A percentile compares a stretch with the other conserved stretches of the same genome.
These are phyloP conservation scores for Yamadazyma kanchanaburiensis DNA, from an alignment of 1,139 yeast species.

Conservation along the genomic window DNA sequence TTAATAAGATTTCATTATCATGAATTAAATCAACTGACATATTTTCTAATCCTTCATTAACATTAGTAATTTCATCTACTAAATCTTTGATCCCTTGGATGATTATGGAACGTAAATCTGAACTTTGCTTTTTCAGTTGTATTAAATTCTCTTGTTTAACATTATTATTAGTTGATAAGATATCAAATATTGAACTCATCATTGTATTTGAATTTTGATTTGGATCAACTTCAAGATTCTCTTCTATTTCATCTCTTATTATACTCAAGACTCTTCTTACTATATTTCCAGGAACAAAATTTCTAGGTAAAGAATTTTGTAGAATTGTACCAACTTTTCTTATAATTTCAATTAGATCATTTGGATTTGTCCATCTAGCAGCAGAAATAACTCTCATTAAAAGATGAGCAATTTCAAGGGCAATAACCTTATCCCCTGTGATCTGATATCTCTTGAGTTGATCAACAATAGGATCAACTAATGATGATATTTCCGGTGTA, in stretches of 20 bases:
- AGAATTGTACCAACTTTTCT: conserved; percentile 60
- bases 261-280: conserved; percentile 86
- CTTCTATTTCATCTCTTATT: conserved; percentile 82
- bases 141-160: conserved; percentile 18
- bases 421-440: conserved; percentile 71
- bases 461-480: conserved; percentile 38
- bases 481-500: conserved; percentile 33
- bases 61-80: conserved; percentile 85
- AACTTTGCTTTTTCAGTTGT: conserved; percentile 41
- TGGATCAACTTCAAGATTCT: conserved; percentile 24
- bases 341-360: conserved; percentile 67
- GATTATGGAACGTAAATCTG: conserved; percentile 80
- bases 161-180: conserved; percentile 52
- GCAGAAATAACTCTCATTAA: conserved; percentile 87
- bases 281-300: conserved; percentile 85
- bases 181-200: conserved; percentile 85
- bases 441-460: conserved; percentile 71
- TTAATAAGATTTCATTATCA: conserved; percentile 85
- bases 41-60: conserved; percentile 86
- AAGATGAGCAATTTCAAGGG: conserved; percentile 82
- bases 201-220: conserved; percentile 35
- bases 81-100: conserved; percentile 94
- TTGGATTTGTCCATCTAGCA: conserved; percentile 80
- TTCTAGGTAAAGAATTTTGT: conserved; percentile 68
- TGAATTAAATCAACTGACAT: conserved; percentile 93